Evolutionary conservation across 2,329 filamentous ascomycete genomes (phyloP).

Genomic region (Beauveria brongniartii): DNA sequence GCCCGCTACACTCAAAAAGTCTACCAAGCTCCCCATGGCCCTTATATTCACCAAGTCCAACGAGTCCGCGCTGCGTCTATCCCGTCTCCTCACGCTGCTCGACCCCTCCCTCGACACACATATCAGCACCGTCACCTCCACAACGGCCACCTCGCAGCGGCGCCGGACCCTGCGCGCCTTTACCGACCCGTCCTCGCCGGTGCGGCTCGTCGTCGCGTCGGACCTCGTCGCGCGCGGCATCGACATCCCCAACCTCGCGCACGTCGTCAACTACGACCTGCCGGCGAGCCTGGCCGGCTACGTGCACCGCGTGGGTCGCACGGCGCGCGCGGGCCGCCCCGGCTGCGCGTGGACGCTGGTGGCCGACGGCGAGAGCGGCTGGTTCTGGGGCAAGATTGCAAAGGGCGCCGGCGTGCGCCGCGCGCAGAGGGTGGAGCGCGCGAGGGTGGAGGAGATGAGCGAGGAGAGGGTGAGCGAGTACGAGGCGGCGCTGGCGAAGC

Average conservation of each 20-base stretch:
- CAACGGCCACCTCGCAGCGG: slow-evolving; percentile 63
- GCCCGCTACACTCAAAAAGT: slow-evolving; percentile 4
- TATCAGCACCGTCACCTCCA: slow-evolving; percentile 68
- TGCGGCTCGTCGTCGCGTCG: slow-evolving; percentile 77
- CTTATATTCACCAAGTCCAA: slow-evolving; percentile 90
- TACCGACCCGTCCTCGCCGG: slow-evolving; percentile 52
- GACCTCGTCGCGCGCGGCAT: slow-evolving; percentile 90
- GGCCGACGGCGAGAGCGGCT: slow-evolving; percentile 71
- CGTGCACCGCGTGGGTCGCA: slow-evolving; percentile 85
- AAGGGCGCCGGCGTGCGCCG: slow-evolving; percentile 43
- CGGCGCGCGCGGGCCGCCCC: slow-evolving; percentile 67
- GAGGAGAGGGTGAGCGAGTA: slow-evolving; percentile 40
- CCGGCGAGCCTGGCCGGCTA: slow-evolving; percentile 75
- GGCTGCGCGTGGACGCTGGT: slow-evolving; percentile 85
- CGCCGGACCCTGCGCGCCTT: slow-evolving; percentile 63
- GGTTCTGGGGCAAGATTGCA: slow-evolving; percentile 85
- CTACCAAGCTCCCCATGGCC: slow-evolving; percentile 34
- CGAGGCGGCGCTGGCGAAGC: slow-evolving; percentile 49
- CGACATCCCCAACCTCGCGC: slow-evolving; percentile 68
- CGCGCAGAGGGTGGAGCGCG: slow-evolving; percentile 37
- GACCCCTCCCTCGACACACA: slow-evolving; percentile 47
- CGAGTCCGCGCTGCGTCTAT: slow-evolving; percentile 78
- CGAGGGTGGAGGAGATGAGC: slow-evolving; percentile 38
- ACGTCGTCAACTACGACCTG: slow-evolving; percentile 92
- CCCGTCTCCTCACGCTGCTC: slow-evolving; percentile 65